Evolutionary conservation across 371 early-diverging fungal genomes (phyloP), one percentile per base, ranked within the genome.

Genomic region (Mortierella sp.): DNA sequence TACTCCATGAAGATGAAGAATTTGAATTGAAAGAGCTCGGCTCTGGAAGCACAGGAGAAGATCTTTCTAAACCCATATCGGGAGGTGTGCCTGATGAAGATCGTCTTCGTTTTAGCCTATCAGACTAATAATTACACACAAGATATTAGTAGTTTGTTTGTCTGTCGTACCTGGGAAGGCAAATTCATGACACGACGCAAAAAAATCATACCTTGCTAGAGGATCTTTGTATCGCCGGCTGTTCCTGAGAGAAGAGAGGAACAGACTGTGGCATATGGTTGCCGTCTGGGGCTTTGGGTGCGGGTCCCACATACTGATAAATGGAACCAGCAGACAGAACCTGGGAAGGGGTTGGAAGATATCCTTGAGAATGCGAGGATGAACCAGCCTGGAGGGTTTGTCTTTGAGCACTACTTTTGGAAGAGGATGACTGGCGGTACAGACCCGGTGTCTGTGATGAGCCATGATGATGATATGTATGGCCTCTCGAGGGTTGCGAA

Each of bases 21-120:
- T 66, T 68, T 24, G 81, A 72, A 55, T 72, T 72, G 60, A 75
- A 68, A 14, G 81, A 75, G 61, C 67, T 69, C 5, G 73, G 76
- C 37, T 75, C 81, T 14, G 75, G 70, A 10, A 70, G 40, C 1
- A 69, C 64, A 20, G 75, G 81, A 5, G 81, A 81, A 2, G 67
- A 67, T 32, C 32, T 59, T 39, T 59, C 70, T 3, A 68, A 26
- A 3, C 47, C 55, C 16, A 32, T 20, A 0, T 64, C 66, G 22
- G 68, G 52, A 37, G 81, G 75, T 16, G 75, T 51, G 58, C 37
- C 65, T 16, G 77, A 69, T 6, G 70, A 70, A n/a, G 79, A 75
- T 28, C 76, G 64, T 30, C 81, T 61, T 20, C 81, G 49, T 54
- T 81, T 81, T 57, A 66, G 22, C 32, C 51, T 59, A 32, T 67